Base-by-base conservation (phyloP, 2,329 filamentous ascomycete genomes). In the Ophiostoma sp. region DNA sequence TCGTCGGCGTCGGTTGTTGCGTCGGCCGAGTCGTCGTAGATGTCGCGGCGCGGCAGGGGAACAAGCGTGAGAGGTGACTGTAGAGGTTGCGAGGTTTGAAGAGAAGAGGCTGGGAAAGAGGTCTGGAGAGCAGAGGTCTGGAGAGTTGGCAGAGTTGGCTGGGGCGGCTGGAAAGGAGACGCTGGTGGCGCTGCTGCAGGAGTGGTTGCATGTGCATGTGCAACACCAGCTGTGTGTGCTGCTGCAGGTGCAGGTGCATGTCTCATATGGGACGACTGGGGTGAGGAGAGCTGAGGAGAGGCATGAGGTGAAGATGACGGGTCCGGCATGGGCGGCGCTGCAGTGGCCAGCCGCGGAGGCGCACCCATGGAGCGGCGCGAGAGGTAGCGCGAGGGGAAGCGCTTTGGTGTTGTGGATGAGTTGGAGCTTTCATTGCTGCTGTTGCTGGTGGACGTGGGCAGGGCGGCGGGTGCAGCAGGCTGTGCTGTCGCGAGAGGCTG, bases 1-100 rank as follows among this genome's bases (percentile, higher is more conserved):
- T 27, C 27, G 27, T 27, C 27, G 27, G 27, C 27, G 27, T 78
- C 81, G 68, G 80, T 79, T 63, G 75, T 74, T 71, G 80, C 79
- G 71, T 78, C 75, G 55, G 73, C 72, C 64, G 75, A 74, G 66
- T 75, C 72, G 49, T 73, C 73, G 66, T 58, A 62, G 44, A 67
- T 27, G 47, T 69, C 65, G 60, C 64, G 52, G 27, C 65, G 47
- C 18, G 72, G 69, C 68, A 69, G 69, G 66, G 67, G 65, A 64
- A 68, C 69, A 40, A 64, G 44, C 38, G 7, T 47, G 44, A 64
- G 65, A 55, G 63, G 63, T 41, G 65, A 62, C 42, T 63, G 60
- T 42, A 63, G 38, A 18, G 40, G 5, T n/a, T 44, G 60, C 7
- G 36, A 18, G 16, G 12, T 16, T 45, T 12, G 42, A 45, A 45